Evolutionary conservation across 768 basidiomycete genomes (phyloP), one percentile per base, ranked within the genome.

Genomic region (Rhizopogon vinicolor): DNA sequence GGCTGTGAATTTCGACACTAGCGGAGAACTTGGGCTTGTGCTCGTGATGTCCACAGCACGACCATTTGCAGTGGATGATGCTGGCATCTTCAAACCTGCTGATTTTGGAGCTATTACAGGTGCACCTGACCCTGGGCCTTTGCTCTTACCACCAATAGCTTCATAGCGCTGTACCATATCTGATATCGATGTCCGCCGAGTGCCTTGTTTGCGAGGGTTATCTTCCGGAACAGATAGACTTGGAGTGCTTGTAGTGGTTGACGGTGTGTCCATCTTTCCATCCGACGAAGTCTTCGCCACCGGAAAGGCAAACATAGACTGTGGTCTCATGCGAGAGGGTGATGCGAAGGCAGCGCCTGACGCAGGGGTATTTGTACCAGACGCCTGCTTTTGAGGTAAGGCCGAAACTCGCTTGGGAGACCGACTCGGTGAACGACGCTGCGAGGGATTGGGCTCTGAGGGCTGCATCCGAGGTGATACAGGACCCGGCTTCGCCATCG

Each of bases 121-220:
- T 16, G 62, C 31, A 41, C 67, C 53, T 9, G 71, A 49, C 5
- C 67, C 59, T 29, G 68, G 55, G 19, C 72, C 60, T 58, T 72
- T 75, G 22, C 62, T 59, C 53, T 64, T 68, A 19, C 70, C 72
- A 35, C 77, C 79, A 53, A 92, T 83, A 7, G 84, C 81, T 68
- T 93, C 91, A 66, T 85, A 93, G 44, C 76, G 81, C 60, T 89
- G 87, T 25, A 93, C 91, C 83, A 93, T 91, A 64, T 93, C 84
- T 41, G 90, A 84, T 62, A 93, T 93, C 0, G 91, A 93, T 4
- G 85, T 87, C 51, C 90, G 78, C 18, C 91, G 80, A 7, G 66
- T 0, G 10, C 60, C 63, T 6, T 68, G 60, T 2, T 70, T 68
- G 33, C 77, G 77, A 37, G 75, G 69, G 42, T 68, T 76, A 3